Conservation (phyloP, 2,329 filamentous ascomycete genomes). For the Fusarium temperatum region DNA sequence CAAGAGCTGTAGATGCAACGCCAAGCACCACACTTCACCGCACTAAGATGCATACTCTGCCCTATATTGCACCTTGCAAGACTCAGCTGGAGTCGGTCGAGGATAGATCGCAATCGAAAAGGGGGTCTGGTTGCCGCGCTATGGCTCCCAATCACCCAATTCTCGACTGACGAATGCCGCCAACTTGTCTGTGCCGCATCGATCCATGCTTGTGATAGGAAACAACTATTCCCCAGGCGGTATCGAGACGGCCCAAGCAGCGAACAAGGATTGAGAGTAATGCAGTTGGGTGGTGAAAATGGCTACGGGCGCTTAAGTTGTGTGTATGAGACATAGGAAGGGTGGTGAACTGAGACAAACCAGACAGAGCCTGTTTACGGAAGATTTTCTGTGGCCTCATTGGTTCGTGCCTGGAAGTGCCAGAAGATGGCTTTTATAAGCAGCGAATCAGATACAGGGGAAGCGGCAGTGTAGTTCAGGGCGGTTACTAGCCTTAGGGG, state of each 20-base stretch:
- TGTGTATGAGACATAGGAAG: not conserved
- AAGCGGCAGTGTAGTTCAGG: not conserved
- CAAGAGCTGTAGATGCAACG: constrained; percentile 11
- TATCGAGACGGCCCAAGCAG: not conserved
- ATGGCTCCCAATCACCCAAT: constrained; percentile 16
- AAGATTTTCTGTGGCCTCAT: not conserved
- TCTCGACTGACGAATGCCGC: constrained; percentile 19
- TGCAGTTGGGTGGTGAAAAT: not conserved
- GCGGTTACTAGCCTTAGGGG: constrained; percentile 14
- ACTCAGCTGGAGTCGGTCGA: constrained; percentile 14
- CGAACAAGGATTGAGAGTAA: constrained; percentile 1
- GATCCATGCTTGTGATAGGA: not conserved
- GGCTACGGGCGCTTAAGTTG: constrained; percentile 28
- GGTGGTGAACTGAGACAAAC: constrained; percentile 3
- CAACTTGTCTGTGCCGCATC: constrained; percentile 13
- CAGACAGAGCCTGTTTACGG: constrained; percentile 7
- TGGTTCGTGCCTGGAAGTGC: constrained; percentile 10
- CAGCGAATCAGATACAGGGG: constrained; percentile 14
- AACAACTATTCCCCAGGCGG: not conserved
- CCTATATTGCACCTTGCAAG: not conserved
- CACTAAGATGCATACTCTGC: not conserved
- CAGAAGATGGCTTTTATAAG: not conserved
- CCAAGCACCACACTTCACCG: not conserved
- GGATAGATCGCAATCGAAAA: not conserved
- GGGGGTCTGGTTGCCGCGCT: constrained; percentile 4